phyloP scores from a whole-genome alignment of 495 filamentous ascomycete species.

The Diplogelasinospora grovesii region DNA sequence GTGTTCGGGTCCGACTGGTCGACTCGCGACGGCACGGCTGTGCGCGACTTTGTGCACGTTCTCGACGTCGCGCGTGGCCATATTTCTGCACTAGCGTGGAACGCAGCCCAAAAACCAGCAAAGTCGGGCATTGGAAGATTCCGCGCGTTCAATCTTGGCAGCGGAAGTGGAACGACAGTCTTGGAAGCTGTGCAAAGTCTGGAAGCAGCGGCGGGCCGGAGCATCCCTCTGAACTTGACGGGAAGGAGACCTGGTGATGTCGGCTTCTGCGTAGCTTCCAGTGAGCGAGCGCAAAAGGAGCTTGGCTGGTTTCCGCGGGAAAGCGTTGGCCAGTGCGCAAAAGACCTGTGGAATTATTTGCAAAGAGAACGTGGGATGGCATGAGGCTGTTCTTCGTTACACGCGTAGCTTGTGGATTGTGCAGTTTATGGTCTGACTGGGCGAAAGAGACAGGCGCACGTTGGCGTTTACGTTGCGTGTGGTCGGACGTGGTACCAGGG shows the following conservation, averaged over 20 bases:
- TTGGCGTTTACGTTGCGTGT: too few species aligned
- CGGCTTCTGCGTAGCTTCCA: slow-evolving; percentile 21
- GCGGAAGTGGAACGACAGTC: slow-evolving; percentile 46
- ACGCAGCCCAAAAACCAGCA: slow-evolving; percentile 14
- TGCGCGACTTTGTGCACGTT: slow-evolving; percentile 63
- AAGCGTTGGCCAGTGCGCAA: slow-evolving; percentile 18
- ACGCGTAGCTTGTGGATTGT: too few species aligned
- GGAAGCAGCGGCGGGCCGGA: slow-evolving; percentile 13
- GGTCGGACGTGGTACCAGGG: too few species aligned
- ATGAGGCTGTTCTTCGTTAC: too few species aligned
- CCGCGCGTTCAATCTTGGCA: slow-evolving; percentile 49
- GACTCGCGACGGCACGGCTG: slow-evolving; percentile 64
- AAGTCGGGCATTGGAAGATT: slow-evolving; percentile 42
- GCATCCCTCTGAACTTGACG: slow-evolving; percentile 15
- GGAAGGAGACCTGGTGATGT: slow-evolving; percentile 22
- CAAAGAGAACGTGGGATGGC: slow-evolving; percentile 1
- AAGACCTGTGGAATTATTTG: slow-evolving; percentile 25
- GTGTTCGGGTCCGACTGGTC: slow-evolving; percentile 61
- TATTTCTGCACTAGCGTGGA: slow-evolving; percentile 46
- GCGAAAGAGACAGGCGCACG: too few species aligned
- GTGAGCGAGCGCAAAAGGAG: slow-evolving; percentile 19
- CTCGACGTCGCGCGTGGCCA: slow-evolving; percentile 62
- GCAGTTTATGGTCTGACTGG: too few species aligned
- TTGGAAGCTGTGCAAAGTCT: slow-evolving; percentile 42
- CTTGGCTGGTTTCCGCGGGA: slow-evolving; percentile 22